These are phyloP conservation scores for Oleoguttula mirabilis DNA, from an alignment of 495 filamentous ascomycete genomes.

Conservation along the genomic window DNA sequence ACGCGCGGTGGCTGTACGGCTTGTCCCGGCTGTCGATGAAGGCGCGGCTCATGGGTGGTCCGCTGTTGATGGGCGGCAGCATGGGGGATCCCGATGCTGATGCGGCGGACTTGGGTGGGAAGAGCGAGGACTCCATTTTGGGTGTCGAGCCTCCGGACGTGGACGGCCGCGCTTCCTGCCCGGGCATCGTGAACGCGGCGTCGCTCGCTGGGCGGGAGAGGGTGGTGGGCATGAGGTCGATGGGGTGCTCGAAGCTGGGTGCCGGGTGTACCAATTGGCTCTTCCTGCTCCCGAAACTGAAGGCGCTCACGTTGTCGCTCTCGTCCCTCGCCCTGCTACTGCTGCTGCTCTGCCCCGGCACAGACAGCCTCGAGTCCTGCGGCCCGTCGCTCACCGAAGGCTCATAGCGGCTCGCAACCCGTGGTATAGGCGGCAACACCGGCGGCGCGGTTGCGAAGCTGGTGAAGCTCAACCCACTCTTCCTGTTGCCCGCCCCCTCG, in stretches of 20 bases:
- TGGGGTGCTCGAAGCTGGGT: constrained; percentile 5
- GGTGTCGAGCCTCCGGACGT: constrained; percentile 3
- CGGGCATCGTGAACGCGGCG: not conserved
- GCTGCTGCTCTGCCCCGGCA: not conserved
- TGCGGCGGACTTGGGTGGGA: constrained; percentile 2
- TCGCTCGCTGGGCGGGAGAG: not conserved
- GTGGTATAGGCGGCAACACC: constrained; percentile 14
- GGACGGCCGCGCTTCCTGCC: not conserved
- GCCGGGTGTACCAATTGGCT: not conserved
- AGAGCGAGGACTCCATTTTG: constrained; percentile 15
- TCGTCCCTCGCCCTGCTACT: constrained; percentile 2
- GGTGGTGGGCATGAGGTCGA: constrained; percentile 1
- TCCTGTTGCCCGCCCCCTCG: constrained; percentile 4
- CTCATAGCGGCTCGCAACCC: constrained; percentile 11
- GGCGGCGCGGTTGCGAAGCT: constrained; percentile 12
- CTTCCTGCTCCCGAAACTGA: constrained; percentile 6
- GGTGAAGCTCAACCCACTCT: not conserved
- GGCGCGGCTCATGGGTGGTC: constrained; percentile 7
- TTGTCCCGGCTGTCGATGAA: constrained; percentile 17
- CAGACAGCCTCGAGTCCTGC: not conserved
- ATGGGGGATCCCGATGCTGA: not conserved
- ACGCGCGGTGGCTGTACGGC: constrained; percentile 5
- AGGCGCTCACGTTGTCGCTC: constrained; percentile 6
- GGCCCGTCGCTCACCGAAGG: not conserved
- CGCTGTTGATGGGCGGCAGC: constrained; percentile 2